phyloP scores from a whole-genome alignment of 2,329 filamentous ascomycete genomes.

The Aureobasidium lini region DNA sequence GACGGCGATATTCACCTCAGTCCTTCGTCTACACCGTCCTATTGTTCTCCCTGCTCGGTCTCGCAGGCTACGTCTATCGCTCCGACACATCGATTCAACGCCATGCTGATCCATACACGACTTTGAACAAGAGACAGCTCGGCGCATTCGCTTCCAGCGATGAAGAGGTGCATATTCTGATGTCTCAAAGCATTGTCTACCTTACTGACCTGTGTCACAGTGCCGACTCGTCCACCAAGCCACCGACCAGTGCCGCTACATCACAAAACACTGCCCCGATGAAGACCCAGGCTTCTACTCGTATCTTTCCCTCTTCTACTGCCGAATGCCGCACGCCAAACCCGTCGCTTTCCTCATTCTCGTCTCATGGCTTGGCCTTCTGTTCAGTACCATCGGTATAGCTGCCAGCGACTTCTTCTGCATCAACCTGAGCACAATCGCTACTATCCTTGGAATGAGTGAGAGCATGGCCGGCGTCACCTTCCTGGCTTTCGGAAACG shows the following conservation, averaged over 20 bases:
- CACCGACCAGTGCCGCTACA: constrained; percentile 77
- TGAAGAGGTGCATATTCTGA: constrained; percentile 26
- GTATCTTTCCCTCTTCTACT: constrained; percentile 90
- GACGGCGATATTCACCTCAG: constrained; percentile 1
- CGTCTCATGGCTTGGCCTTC: constrained; percentile 72
- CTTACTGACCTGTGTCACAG: constrained; percentile 29
- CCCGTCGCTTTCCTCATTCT: constrained; percentile 73
- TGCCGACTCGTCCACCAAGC: constrained; percentile 69
- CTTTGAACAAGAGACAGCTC: not conserved
- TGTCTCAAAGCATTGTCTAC: not conserved
- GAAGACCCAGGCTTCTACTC: constrained; percentile 85
- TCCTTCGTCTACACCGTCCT: constrained; percentile 18
- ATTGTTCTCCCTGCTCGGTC: constrained; percentile 12
- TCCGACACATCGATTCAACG: not conserved
- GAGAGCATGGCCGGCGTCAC: constrained; percentile 95
- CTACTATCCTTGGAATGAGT: constrained; percentile 80
- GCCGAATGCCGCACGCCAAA: constrained; percentile 59
- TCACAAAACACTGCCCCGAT: constrained; percentile 72
- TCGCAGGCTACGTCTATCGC: constrained; percentile 7
- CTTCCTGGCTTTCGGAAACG: constrained; percentile 93
- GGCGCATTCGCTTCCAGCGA: constrained; percentile 20
- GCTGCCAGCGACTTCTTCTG: constrained; percentile 98
- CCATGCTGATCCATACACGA: not conserved
- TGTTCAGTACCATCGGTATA: constrained; percentile 96
- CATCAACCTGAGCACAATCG: constrained; percentile 89